Evolutionary conservation across 768 basidiomycete species (phyloP).

Genomic region (Xerocomus spinulosus): DNA sequence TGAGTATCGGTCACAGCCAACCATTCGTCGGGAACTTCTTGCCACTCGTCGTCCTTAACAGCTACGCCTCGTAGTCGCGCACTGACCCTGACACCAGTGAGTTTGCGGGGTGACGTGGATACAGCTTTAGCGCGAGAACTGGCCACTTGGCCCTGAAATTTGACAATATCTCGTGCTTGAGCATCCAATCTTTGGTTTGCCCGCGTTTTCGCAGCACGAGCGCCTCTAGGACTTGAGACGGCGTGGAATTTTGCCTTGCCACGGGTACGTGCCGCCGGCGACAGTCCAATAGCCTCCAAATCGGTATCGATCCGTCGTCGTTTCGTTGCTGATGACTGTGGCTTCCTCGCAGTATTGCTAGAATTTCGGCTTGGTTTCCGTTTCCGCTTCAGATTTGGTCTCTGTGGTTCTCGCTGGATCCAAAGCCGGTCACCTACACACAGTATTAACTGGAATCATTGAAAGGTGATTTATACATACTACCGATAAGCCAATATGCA

Average conservation of each 20-base stretch:
- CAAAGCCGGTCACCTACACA: slow-evolving; percentile 73
- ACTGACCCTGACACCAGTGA: slow-evolving; percentile 60
- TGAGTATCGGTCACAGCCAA: slow-evolving; percentile 22
- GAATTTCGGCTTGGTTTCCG: slow-evolving; percentile 31
- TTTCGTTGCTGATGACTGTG: slow-evolving; percentile 18
- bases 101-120: slow-evolving; percentile 24
- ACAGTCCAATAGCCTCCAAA: background rate
- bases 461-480: slow-evolving; percentile 32
- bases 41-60: slow-evolving; percentile 65
- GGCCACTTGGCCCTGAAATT: slow-evolving; percentile 47
- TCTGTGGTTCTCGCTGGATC: slow-evolving; percentile 72
- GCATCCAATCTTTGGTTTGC: slow-evolving; percentile 66
- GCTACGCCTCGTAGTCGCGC: slow-evolving; percentile 54
- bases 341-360: slow-evolving; percentile 18
- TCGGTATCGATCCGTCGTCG: slow-evolving; percentile 22
- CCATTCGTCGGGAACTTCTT: slow-evolving; percentile 78
- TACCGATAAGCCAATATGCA: slow-evolving; percentile 83
- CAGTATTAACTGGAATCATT: background rate
- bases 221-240: slow-evolving; percentile 38
- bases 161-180: slow-evolving; percentile 65
- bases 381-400: slow-evolving; percentile 40
- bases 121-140: slow-evolving; percentile 10
- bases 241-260: slow-evolving; percentile 9
- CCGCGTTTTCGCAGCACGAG: slow-evolving; percentile 64
- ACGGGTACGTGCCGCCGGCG: slow-evolving; percentile 13